Evolutionary conservation across 345 rosid species (phyloP).

Genomic region (Eucalyptus erythrocorys): DNA sequence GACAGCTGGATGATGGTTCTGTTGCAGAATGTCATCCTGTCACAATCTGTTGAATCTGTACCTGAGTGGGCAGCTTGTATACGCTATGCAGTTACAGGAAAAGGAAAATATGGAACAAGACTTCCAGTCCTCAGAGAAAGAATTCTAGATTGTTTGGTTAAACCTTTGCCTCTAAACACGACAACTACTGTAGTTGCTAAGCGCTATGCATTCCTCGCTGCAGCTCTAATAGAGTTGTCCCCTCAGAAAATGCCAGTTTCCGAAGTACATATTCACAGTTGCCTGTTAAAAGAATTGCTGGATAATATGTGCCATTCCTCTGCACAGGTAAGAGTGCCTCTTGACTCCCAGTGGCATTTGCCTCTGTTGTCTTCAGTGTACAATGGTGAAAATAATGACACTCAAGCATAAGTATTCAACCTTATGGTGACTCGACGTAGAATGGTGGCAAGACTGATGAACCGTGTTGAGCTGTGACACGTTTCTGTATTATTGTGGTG

Average conservation of each 20-base stretch:
- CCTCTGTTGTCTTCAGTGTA: background rate
- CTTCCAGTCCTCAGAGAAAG: constrained; percentile 72
- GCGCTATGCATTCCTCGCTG: constrained; percentile 91
- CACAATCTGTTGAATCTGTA: constrained; percentile 85
- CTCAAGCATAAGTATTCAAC: background rate
- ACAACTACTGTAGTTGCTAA: constrained; percentile 85
- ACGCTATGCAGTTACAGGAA: constrained; percentile 98
- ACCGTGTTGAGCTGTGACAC: background rate
- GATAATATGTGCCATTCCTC: constrained; percentile 90
- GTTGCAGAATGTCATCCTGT: constrained; percentile 70
- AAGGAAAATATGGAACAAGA: constrained; percentile 81
- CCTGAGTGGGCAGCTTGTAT: constrained; percentile 98
- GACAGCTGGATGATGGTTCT: constrained; percentile 85
- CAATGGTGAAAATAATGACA: background rate
- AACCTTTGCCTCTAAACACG: constrained; percentile 71
- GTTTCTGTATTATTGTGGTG: background rate
- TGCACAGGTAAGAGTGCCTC: constrained; percentile 62
- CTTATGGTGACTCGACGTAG: background rate
- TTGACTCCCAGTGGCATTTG: background rate
- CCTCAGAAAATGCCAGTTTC: constrained; percentile 77
- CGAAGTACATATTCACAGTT: constrained; percentile 59
- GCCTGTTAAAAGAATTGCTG: constrained; percentile 72
- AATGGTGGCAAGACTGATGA: background rate
- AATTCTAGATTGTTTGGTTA: constrained; percentile 70
- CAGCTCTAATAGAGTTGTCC: constrained; percentile 81